Base-by-base conservation (phyloP, 2,329 filamentous ascomycete genomes). In the Bipolaris bicolor region DNA sequence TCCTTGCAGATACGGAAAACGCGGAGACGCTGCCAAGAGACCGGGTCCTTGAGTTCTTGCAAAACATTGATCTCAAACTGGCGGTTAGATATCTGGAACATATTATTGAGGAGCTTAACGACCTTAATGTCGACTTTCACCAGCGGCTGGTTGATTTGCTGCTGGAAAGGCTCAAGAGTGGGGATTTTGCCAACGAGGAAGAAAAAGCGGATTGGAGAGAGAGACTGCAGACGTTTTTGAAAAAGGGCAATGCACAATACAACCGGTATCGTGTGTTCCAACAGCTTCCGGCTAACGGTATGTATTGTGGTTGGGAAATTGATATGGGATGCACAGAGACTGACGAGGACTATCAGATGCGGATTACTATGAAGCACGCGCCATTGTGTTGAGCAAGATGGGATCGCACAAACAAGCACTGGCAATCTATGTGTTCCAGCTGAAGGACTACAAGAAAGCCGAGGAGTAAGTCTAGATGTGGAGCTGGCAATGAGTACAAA, bases 351-450 rank as follows among this genome's bases (percentile, higher is more conserved):
- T 47, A 11, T 16, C 63, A 94, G 92, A 97, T 73, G 82, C 92
- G 0, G 83, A 86, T 2, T 97, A 97, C 69, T 96, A 90, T 75
- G 94, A 98, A 74, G 88, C 92, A 1, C 88, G 94, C 60, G 95
- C 95, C 6, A 89, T 98, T 43, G 88, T 98, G 18, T 85, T 98
- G 37, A 92, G 91, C 76, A 96, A 95, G 67, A 97, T 98, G 91
- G 92, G 91, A 6, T 90, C 94, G 68, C 93, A 99, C 78, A 93
- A 92, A 72, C 92, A 98, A 77, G 95, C 95, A 0, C 80, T 99
- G n/a, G 90, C 95, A 73, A 97, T 99, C 50, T 99, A 97, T 74
- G 94, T 98, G 26, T 99, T 97, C 79, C 95, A 94, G 75, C 86
- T 99, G 75, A 81, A 90, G 65, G 89, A 97, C 74, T 94, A 91